A percentile compares a stretch with the other conserved stretches of the same genome.
Conservation (phyloP, 2,329 filamentous ascomycete genomes). For the Exophiala xenobiotica region DNA sequence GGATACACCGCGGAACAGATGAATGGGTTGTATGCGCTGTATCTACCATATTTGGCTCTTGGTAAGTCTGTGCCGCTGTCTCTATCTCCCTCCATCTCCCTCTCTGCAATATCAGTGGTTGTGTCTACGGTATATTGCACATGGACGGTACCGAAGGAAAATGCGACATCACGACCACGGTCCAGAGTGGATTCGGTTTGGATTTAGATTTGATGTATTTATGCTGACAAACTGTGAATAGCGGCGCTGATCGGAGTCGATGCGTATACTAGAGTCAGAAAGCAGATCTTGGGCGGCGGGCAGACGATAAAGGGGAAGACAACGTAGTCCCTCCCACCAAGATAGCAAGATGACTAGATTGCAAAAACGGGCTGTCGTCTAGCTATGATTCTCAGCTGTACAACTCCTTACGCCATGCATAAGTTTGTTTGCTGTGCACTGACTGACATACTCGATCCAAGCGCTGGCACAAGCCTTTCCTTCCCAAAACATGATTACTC, state of each 20-base stretch:
- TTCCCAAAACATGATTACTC: conserved; percentile 32
- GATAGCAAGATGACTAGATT: no score
- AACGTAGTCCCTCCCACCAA: background rate
- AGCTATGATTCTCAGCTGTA: no score
- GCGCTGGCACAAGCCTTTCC: background rate
- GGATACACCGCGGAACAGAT: conserved; percentile 49
- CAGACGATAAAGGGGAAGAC: conserved; percentile 4
- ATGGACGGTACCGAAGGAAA: no score
- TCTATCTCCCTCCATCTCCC: no score
- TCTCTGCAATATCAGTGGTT: no score
- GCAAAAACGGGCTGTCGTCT: no score
- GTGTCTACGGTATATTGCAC: no score
- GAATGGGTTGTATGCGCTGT: conserved; percentile 51
- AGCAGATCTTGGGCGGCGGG: conserved; percentile 12
- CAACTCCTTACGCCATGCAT: conserved; percentile 15
- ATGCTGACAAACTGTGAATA: conserved; percentile 18
- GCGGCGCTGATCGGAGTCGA: conserved; percentile 42
- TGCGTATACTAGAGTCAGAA: conserved; percentile 37
- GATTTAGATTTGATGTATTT: no score
- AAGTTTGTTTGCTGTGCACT: background rate
- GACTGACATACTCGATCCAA: no score
- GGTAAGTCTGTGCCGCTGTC: conserved; percentile 44
- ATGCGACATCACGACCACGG: no score
- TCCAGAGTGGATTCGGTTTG: no score
- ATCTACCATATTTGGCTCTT: conserved; percentile 57